Evolutionary conservation across 768 basidiomycete species (phyloP).

Genomic region (Lyophyllum atratum): DNA sequence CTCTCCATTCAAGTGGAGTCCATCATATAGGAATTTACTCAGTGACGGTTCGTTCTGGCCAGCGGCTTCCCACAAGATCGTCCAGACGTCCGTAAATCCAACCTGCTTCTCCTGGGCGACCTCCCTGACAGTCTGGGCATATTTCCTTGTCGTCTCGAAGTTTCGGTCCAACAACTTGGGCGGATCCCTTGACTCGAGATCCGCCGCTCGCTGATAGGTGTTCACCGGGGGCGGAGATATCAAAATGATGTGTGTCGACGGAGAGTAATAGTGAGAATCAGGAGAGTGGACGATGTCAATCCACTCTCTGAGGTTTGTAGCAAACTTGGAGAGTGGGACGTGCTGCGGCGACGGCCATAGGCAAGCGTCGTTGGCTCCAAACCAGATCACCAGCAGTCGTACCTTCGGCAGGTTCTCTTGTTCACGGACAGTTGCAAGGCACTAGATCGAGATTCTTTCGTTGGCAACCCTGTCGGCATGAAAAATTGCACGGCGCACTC

Average conservation of each 20-base stretch:
- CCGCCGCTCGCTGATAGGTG: conserved; percentile 53
- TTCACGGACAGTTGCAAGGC: conserved; percentile 55
- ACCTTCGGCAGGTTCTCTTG: conserved; percentile 56
- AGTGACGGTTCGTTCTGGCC: conserved; percentile 58
- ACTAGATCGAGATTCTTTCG: conserved; percentile 34
- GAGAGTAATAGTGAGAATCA: conserved; percentile 65
- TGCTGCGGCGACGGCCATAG: conserved; percentile 68
- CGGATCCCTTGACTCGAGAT: conserved; percentile 51
- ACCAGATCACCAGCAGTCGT: conserved; percentile 83
- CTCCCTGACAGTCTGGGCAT: conserved; percentile 70
- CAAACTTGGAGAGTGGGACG: conserved; percentile 69
- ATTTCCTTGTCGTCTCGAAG: conserved; percentile 62
- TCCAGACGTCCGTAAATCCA: conserved; percentile 76
- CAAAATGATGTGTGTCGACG: conserved; percentile 73
- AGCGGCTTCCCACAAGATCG: conserved; percentile 70
- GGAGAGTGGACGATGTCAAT: conserved; percentile 64
- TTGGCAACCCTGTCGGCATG: not conserved
- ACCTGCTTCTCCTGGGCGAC: conserved; percentile 59
- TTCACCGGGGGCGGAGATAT: conserved; percentile 87
- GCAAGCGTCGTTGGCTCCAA: conserved; percentile 87
- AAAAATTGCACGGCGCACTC: conserved; percentile 11
- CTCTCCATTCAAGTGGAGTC: conserved; percentile 74
- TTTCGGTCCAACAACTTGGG: conserved; percentile 57
- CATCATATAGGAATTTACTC: conserved; percentile 62
- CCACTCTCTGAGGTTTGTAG: conserved; percentile 62